Conservation (phyloP, 495 filamentous ascomycete species). For the Hyphodiscus hymeniophilus region DNA sequence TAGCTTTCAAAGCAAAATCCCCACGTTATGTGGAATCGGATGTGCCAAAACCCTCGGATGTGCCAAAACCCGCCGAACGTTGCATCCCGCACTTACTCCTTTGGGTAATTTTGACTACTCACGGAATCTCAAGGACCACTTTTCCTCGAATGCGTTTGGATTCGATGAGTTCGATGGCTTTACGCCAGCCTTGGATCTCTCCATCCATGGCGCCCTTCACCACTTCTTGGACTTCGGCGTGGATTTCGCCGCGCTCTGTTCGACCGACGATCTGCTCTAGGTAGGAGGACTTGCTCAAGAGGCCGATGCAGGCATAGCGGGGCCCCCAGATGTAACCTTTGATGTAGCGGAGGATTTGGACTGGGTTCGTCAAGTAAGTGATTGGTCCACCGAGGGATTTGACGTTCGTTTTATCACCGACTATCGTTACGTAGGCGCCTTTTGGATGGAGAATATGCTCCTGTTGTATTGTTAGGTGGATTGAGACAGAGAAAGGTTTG, state of each 20-base stretch:
- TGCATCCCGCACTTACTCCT: not conserved
- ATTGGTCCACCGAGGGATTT: constrained; percentile 18
- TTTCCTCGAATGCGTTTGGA: constrained; percentile 20
- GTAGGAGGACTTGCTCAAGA: constrained; percentile 7
- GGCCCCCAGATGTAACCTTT: constrained; percentile 22
- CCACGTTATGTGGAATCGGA: too few relatives aligned
- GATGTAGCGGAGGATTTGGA: constrained; percentile 17
- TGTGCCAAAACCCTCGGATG: too few relatives aligned
- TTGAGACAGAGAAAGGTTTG: not conserved
- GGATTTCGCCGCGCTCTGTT: constrained; percentile 18
- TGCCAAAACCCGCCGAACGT: too few relatives aligned
- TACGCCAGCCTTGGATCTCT: constrained; percentile 8
- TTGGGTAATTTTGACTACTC: not conserved
- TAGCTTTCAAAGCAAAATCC: too few relatives aligned
- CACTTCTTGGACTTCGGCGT: constrained; percentile 20
- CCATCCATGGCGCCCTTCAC: constrained; percentile 16
- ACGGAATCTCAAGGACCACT: constrained; percentile 15
- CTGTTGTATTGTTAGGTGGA: not conserved
- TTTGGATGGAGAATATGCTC: constrained; percentile 14
- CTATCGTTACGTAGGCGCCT: constrained; percentile 24
- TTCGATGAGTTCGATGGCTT: constrained; percentile 17
- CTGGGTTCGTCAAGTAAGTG: constrained; percentile 20
- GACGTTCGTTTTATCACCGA: constrained; percentile 23
- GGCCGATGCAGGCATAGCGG: constrained; percentile 19
- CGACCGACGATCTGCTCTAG: constrained; percentile 16